Conservation (phyloP, 345 rosid species). For the Citrus reticulata region DNA sequence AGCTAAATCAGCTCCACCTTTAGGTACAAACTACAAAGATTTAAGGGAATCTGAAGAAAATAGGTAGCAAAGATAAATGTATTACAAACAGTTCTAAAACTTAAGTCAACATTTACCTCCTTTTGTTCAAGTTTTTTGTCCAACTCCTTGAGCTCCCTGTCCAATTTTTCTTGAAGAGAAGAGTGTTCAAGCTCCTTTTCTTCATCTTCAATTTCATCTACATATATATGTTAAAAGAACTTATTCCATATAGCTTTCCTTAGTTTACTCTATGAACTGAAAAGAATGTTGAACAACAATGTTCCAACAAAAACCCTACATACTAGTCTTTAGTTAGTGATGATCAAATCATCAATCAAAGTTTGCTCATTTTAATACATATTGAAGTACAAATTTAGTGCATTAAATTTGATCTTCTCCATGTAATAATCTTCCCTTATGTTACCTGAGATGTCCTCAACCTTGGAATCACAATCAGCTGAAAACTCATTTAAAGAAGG, state of each 20-base stretch:
- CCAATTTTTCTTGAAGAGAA: conserved; percentile 84
- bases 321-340: background rate
- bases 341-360: background rate
- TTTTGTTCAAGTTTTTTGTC: conserved; percentile 86
- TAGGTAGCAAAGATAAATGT: background rate
- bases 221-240: conserved; percentile 14
- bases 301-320: background rate
- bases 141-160: conserved; percentile 85
- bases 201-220: conserved; percentile 67
- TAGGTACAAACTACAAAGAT: background rate
- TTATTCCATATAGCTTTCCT: background rate
- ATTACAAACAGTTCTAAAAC: background rate
- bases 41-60: background rate
- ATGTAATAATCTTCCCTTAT: background rate
- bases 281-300: background rate
- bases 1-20: background rate
- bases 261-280: background rate
- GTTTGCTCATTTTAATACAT: background rate
- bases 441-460: conserved; percentile 50
- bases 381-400: background rate
- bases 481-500: conserved; percentile 52
- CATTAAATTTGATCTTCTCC: background rate
- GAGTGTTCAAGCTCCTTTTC: conserved; percentile 89
- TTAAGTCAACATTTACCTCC: conserved; percentile 50
- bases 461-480: conserved; percentile 53